phyloP scores from a whole-genome alignment of 805 yeast species.

The Wickerhamiella spandovensis region DNA sequence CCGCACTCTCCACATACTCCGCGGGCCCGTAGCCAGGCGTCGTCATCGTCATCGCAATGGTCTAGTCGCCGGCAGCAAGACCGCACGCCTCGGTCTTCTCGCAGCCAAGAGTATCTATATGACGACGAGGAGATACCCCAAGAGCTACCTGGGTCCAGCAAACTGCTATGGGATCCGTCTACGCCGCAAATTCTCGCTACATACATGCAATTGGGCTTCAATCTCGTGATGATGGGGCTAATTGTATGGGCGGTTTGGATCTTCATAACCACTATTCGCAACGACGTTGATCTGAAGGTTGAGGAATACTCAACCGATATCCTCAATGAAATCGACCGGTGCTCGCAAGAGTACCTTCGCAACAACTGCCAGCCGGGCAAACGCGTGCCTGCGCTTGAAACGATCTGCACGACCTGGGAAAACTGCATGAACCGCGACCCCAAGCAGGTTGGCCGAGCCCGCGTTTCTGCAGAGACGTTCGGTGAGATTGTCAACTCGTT shows the following conservation, averaged over 20 bases:
- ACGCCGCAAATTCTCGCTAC: slow-evolving; percentile 44
- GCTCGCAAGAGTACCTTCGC: slow-evolving; percentile 53
- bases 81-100: not conserved
- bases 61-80: not conserved
- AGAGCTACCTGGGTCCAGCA: not conserved
- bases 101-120: not conserved
- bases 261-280: slow-evolving; percentile 41
- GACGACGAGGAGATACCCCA: not conserved
- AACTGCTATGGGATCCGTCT: slow-evolving; percentile 11
- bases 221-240: slow-evolving; percentile 37
- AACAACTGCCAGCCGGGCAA: slow-evolving; percentile 55
- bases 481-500: slow-evolving; percentile 75
- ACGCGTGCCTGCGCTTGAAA: slow-evolving; percentile 65
- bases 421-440: slow-evolving; percentile 77
- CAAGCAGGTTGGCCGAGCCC: slow-evolving; percentile 47
- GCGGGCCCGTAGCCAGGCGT: not conserved
- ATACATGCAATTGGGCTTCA: slow-evolving; percentile 52
- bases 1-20: not conserved
- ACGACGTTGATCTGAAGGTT: slow-evolving; percentile 61
- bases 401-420: slow-evolving; percentile 59
- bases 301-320: slow-evolving; percentile 49
- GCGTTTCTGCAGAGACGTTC: slow-evolving; percentile 65
- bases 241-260: slow-evolving; percentile 39
- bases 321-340: slow-evolving; percentile 48
- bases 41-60: not conserved